These are phyloP conservation scores for Chrysoporthe puriensis DNA, from an alignment of 2,329 filamentous ascomycete species.

Conservation along the genomic window DNA sequence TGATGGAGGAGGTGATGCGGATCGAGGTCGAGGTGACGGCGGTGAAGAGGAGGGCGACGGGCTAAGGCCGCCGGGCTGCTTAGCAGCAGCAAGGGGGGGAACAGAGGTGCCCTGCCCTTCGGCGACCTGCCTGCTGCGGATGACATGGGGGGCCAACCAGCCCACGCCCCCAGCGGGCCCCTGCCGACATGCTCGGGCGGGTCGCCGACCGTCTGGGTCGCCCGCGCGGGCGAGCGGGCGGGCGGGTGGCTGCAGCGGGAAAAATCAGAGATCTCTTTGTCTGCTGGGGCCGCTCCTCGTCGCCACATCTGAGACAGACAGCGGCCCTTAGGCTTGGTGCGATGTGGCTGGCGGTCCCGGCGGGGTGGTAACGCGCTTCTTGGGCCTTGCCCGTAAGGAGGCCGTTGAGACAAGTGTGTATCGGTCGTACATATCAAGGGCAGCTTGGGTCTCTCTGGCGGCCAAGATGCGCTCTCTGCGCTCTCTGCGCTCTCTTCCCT, in stretches of 20 bases:
- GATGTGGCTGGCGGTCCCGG: neutral
- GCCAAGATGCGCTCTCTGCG: neutral
- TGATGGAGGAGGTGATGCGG: constrained; percentile 55
- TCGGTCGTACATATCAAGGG: neutral
- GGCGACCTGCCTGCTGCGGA: neutral
- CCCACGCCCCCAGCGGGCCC: too few species aligned
- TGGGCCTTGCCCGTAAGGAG: neutral
- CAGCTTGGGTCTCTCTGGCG: neutral
- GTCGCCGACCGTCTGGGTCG: constrained; percentile 3
- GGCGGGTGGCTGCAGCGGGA: neutral
- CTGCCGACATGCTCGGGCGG: too few species aligned
- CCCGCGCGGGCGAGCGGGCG: too few species aligned
- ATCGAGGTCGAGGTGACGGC: constrained; percentile 43
- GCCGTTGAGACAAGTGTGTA: neutral
- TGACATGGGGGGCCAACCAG: neutral
- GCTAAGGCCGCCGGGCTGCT: too few species aligned
- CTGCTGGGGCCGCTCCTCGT: neutral
- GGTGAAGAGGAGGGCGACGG: constrained; percentile 24
- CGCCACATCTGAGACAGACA: neutral
- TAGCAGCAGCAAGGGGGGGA: neutral
- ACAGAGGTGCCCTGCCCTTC: neutral
- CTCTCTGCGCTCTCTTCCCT: neutral
- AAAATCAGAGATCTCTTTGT: neutral
- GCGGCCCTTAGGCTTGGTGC: neutral
- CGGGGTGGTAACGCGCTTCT: constrained; percentile 6